A percentile compares a stretch with the other conserved stretches of the same genome.
Evolutionary conservation across 2,329 filamentous ascomycete species (phyloP).

Genomic region (Exophiala lecanii-corni): DNA sequence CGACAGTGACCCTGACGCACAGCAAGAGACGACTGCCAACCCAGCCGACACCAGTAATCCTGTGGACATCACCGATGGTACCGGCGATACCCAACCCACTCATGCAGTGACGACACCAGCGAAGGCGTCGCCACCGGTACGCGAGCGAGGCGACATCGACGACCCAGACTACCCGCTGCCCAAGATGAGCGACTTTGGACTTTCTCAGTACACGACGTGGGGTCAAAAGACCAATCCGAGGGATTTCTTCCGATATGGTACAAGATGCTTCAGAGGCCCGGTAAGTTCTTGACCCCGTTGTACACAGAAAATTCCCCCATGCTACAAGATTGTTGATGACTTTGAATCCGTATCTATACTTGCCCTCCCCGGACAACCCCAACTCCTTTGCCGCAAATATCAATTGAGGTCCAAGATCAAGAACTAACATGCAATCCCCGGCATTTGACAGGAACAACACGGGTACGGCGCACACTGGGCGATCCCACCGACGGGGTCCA

Average conservation of each 20-base stretch:
- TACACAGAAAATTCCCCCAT: too few species aligned
- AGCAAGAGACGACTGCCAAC: neutral
- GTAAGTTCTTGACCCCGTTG: neutral
- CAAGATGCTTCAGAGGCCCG: neutral
- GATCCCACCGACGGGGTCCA: constrained; percentile 12
- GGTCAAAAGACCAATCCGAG: neutral
- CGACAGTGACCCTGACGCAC: neutral
- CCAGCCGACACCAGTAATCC: neutral
- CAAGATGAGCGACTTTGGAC: constrained; percentile 10
- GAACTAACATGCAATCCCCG: too few species aligned
- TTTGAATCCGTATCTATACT: too few species aligned
- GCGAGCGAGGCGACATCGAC: neutral
- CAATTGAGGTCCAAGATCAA: too few species aligned
- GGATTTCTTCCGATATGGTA: neutral
- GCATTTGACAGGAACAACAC: constrained; percentile 13
- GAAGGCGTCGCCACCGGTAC: neutral
- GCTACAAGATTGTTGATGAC: neutral
- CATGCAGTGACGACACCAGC: neutral
- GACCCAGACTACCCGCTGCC: constrained; percentile 3
- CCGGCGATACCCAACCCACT: neutral
- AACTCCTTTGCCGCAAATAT: too few species aligned
- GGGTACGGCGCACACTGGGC: constrained; percentile 12
- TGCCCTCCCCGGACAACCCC: too few species aligned
- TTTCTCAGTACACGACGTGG: constrained; percentile 2
- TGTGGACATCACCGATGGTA: neutral